Evolutionary conservation across 345 rosid genomes (phyloP), one percentile per base, ranked within the genome.

Genomic region (Psidium guajava): DNA sequence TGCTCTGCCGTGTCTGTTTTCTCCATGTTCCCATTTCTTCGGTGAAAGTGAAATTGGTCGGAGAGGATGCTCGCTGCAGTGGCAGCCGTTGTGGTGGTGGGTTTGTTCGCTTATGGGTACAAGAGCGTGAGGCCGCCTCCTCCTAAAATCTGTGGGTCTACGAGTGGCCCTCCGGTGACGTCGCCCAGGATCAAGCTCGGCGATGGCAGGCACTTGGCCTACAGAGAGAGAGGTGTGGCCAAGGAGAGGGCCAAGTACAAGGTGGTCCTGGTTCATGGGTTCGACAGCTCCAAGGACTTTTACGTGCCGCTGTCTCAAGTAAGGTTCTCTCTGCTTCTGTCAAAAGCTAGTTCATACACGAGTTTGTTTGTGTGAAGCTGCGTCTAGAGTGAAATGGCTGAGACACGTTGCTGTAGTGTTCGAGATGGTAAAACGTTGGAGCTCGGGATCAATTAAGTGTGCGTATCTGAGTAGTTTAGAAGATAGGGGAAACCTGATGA

Each of bases 161-260:
- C 89, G 2, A 73, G 81, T 27, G 91, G 91, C 11, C 90, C 89
- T 12, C 85, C 90, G 16, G 89, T 90, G 59, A 85, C 87, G 47
- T 87, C 92, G 5, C 87, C 89, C 27, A 86, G 92, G 81, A 87
- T 88, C 44, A 88, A 64, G 88, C 90, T 90, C 73, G 54, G 61
- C 36, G 88, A 88, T 58, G 90, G 92, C 57, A 86, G 92, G 86
- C 80, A 85, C 54, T 74, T 90, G 82, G 87, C 92, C 55, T 92
- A 90, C 88, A 83, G 84, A 84, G 92, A 92, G 85, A 89, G 89
- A 21, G 93, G 92, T 25, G 90, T 90, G 77, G 84, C 92, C 5
- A 89, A 85, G 84, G 86, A 86, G 14, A 75, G 8, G 10, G 90
- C 93, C 14, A 88, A 87, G 82, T 84, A 85, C 64, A 89, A 85